Percentiles rank a stretch among this genome's conserved stretches.
Evolutionary conservation across 2,329 filamentous ascomycete species (phyloP).

Genomic region (Ceratocystis harringtonii): DNA sequence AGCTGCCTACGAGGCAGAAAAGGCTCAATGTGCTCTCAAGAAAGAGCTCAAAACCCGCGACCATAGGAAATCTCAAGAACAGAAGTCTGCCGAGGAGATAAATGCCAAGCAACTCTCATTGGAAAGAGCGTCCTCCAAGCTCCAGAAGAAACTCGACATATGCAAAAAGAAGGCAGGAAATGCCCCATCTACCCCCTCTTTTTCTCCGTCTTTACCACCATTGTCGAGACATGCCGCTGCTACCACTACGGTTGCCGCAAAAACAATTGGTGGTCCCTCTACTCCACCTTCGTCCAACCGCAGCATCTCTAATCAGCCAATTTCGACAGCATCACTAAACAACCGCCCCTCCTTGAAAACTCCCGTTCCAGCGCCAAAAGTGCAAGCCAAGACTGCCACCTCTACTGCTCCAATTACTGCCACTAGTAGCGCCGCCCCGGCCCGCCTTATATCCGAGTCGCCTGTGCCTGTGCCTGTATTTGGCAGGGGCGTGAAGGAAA

Average conservation of each 20-base stretch:
- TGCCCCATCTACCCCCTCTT: not conserved
- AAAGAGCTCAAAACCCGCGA: not conserved
- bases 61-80: not conserved
- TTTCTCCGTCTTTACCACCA: not conserved
- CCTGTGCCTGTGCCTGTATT: not conserved
- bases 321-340: slow-evolving; percentile 5
- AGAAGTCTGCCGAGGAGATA: not conserved
- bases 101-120: not conserved
- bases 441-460: not conserved
- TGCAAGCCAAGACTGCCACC: not conserved
- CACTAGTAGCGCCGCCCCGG: not conserved
- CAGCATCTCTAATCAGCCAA: slow-evolving; percentile 3
- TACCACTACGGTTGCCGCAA: not conserved
- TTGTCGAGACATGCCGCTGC: not conserved
- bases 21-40: not conserved
- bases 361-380: not conserved
- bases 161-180: not conserved
- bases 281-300: not conserved
- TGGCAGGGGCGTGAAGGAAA: not conserved
- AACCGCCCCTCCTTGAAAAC: not conserved
- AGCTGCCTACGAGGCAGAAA: not conserved
- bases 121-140: not conserved
- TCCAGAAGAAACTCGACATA: not conserved
- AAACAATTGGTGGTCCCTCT: not conserved
- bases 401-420: not conserved